These are phyloP conservation scores for Curvularia hawaiiensis DNA, from an alignment of 2,329 filamentous ascomycete species.

Conservation along the genomic window DNA sequence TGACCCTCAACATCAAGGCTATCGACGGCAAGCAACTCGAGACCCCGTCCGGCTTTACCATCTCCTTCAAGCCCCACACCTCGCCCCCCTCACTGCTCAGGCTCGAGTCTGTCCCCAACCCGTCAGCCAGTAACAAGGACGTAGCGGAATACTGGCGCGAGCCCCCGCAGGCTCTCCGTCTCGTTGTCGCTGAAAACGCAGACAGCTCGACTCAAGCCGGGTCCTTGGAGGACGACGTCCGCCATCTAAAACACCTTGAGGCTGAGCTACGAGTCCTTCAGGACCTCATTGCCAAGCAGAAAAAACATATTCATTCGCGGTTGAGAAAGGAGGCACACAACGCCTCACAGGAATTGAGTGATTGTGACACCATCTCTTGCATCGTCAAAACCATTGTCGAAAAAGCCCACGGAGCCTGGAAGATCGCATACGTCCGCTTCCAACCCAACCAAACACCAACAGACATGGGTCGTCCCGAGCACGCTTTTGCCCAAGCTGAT, in stretches of 20 bases:
- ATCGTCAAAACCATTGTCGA: conserved; percentile 48
- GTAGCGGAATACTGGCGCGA: conserved; percentile 45
- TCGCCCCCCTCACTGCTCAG: conserved; percentile 46
- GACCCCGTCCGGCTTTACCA: conserved; percentile 45
- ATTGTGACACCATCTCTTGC: conserved; percentile 52
- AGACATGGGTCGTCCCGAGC: conserved; percentile 36
- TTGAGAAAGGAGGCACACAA: conserved; percentile 36
- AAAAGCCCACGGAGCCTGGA: conserved; percentile 44
- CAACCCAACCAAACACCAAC: conserved; percentile 24
- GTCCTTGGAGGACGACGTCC: conserved; percentile 48
- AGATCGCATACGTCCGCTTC: conserved; percentile 37
- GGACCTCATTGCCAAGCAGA: conserved; percentile 44
- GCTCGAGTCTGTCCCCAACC: conserved; percentile 41
- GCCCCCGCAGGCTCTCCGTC: conserved; percentile 42
- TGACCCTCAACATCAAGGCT: conserved; percentile 48
- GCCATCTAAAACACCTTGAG: conserved; percentile 48
- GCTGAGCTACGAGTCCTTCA: conserved; percentile 47
- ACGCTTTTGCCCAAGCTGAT: conserved; percentile 26
- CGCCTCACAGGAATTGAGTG: conserved; percentile 48
- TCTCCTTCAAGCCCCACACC: conserved; percentile 48
- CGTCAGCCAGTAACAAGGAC: conserved; percentile 31
- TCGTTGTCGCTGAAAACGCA: conserved; percentile 25
- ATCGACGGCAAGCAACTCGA: conserved; percentile 44
- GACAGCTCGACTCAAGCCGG: conserved; percentile 12
- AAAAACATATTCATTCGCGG: conserved; percentile 40